Evolutionary conservation across 768 basidiomycete species (phyloP), one percentile per base, ranked within the genome.

Genomic region (Trametes cingulata): DNA sequence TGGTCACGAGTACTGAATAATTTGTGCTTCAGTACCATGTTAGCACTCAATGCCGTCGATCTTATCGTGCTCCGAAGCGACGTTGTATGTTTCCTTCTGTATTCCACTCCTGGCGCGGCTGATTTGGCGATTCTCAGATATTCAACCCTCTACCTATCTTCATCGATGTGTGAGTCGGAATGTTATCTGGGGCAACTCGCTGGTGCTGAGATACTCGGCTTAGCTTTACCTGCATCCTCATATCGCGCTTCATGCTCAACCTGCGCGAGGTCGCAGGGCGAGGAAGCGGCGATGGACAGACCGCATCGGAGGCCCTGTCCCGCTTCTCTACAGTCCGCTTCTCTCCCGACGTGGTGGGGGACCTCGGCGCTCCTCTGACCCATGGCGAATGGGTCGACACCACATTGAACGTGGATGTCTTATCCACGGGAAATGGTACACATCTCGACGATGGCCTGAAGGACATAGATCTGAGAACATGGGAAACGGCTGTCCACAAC

Each of bases 241-340:
- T 63, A 22, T 63, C 62, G 13, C 62, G 57, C 13, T 59, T 63
- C 47, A 63, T 63, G 62, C 58, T 63, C 29, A 58, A 58, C 25
- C 48, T 63, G 12, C 62, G 57, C 14, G 17, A 54, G 43, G 47
- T 52, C 12, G 58, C 58, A 9, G 36, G 41, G 4, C 51, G 36
- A 36, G 20, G 19, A 2, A 40, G 33, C 40, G 50, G 33, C n/a
- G 43, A 37, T 22, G 37, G 37, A 19, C 29, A 8, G 17, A 9
- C 58, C 8, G 20, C 51, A 5, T 8, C 20, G 17, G 41, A 8
- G 19, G 40, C 8, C 24, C 17, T 35, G 10, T 52, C 58, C 8
- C 58, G 51, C 7, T 4, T 59, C 51, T 46, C 58, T 3, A 27
- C 58, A 7, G 12, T 52, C 9, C 51, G 43, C 17, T 52, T 59